A percentile compares a stretch with the other conserved stretches of the same genome.
phyloP scores from a whole-genome alignment of 768 basidiomycete species.

The Russula compacta region DNA sequence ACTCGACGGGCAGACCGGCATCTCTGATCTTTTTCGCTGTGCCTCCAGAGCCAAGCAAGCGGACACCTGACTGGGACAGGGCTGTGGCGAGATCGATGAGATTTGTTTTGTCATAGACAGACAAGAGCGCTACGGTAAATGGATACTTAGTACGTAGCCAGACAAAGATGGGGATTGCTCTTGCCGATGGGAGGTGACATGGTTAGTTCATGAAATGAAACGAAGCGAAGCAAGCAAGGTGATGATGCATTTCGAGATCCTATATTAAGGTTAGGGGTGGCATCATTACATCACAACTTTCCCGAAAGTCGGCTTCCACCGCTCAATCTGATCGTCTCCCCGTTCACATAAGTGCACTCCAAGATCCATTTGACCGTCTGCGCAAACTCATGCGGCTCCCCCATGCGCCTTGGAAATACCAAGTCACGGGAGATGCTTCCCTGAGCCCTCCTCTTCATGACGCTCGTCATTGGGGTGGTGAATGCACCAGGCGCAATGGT shows the following conservation, averaged over 20 bases:
- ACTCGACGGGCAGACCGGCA: conserved; percentile 86
- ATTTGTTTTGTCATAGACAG: conserved; percentile 92
- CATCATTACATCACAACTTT: conserved; percentile 16
- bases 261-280: conserved; percentile 2
- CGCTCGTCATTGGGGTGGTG: conserved; percentile 31
- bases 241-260: not conserved
- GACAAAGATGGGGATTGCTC: conserved; percentile 7
- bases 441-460: conserved; percentile 24
- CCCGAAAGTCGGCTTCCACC: conserved; percentile 22
- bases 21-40: conserved; percentile 98
- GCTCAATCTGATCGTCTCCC: conserved; percentile 25
- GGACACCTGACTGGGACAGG: conserved; percentile 73
- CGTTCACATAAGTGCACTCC: conserved; percentile 29
- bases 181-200: conserved; percentile 31
- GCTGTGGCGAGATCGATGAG: conserved; percentile 83
- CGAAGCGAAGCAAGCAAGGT: not conserved
- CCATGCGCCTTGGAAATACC: conserved; percentile 32
- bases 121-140: conserved; percentile 60
- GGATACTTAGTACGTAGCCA: not conserved
- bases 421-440: conserved; percentile 19
- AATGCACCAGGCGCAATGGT: conserved; percentile 50
- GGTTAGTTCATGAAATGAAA: not conserved
- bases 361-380: conserved; percentile 26
- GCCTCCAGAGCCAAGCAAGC: conserved; percentile 89
- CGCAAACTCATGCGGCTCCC: conserved; percentile 26